Conservation (phyloP, 805 yeast species). For the Cephaloascus albidus region DNA sequence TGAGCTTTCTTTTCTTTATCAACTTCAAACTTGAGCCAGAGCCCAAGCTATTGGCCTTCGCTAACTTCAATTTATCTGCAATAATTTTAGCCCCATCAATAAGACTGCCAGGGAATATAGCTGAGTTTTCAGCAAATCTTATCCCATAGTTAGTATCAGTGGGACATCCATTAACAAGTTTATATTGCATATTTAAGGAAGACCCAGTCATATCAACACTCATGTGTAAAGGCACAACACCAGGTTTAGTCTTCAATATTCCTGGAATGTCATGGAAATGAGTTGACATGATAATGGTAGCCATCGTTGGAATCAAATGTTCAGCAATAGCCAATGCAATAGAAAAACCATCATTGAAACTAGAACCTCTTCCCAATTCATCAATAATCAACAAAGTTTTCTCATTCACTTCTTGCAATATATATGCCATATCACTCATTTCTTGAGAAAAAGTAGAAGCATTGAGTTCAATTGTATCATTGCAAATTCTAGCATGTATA, state of each 20-base stretch:
- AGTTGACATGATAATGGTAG: slow-evolving; percentile 29
- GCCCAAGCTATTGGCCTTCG: too few relatives aligned
- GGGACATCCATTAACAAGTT: slow-evolving; percentile 8
- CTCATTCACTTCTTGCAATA: slow-evolving; percentile 22
- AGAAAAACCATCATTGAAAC: slow-evolving; percentile 42
- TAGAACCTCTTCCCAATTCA: slow-evolving; percentile 47
- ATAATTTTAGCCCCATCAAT: too few relatives aligned
- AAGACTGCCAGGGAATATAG: too few relatives aligned
- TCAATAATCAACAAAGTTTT: slow-evolving; percentile 35
- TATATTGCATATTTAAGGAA: slow-evolving; percentile 18
- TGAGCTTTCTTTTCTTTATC: too few relatives aligned
- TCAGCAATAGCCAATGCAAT: slow-evolving; percentile 37
- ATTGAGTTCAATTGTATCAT: slow-evolving; percentile 20
- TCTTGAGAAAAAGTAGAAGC: slow-evolving; percentile 36
- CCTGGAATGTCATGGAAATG: slow-evolving; percentile 34
- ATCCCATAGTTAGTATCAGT: too few relatives aligned
- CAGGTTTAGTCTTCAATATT: slow-evolving; percentile 17
- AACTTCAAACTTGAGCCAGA: too few relatives aligned
- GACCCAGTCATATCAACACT: slow-evolving; percentile 9
- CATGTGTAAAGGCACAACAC: slow-evolving; percentile 29
- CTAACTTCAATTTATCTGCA: too few relatives aligned
- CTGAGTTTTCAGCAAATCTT: too few relatives aligned
- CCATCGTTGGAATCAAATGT: slow-evolving; percentile 14
- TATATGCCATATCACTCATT: slow-evolving; percentile 37
- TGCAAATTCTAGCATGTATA: slow-evolving; percentile 26